Percentiles rank a stretch among this genome's conserved stretches.
Evolutionary conservation across 2,329 filamentous ascomycete species (phyloP).

Genomic region (Arthrobotrys sinensis): DNA sequence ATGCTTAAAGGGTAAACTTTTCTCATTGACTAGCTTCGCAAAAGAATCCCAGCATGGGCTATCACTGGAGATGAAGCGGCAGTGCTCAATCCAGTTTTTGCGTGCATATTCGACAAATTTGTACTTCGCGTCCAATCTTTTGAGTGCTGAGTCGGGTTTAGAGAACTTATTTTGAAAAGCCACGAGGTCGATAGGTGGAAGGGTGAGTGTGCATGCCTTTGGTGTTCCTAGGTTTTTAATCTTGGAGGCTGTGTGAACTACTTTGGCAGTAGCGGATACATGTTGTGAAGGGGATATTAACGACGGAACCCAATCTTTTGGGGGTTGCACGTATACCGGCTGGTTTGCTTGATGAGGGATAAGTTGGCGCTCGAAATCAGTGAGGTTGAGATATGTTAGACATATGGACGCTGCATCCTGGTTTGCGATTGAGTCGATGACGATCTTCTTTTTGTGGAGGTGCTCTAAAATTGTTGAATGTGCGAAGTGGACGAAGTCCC

Average conservation of each 20-base stretch:
- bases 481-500: constrained; percentile 15
- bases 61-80: not conserved
- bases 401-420: not conserved
- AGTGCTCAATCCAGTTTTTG: constrained; percentile 18
- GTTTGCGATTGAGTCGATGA: not conserved
- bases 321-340: not conserved
- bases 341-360: not conserved
- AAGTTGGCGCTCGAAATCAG: constrained; percentile 25
- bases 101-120: constrained; percentile 17
- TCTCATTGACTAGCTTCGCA: not conserved
- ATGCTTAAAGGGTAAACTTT: not conserved
- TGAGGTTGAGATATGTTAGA: constrained; percentile 29
- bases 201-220: not conserved
- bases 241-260: not conserved
- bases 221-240: not conserved
- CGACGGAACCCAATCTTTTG: constrained; percentile 7
- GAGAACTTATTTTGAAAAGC: not conserved
- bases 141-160: not conserved
- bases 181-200: not conserved
- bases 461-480: constrained; percentile 28
- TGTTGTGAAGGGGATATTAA: constrained; percentile 6
- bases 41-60: not conserved
- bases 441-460: not conserved
- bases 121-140: not conserved
- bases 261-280: not conserved